These are phyloP conservation scores for Fraxinus sp. DNA, from an alignment of 305 asterid genomes.

Conservation along the genomic window DNA sequence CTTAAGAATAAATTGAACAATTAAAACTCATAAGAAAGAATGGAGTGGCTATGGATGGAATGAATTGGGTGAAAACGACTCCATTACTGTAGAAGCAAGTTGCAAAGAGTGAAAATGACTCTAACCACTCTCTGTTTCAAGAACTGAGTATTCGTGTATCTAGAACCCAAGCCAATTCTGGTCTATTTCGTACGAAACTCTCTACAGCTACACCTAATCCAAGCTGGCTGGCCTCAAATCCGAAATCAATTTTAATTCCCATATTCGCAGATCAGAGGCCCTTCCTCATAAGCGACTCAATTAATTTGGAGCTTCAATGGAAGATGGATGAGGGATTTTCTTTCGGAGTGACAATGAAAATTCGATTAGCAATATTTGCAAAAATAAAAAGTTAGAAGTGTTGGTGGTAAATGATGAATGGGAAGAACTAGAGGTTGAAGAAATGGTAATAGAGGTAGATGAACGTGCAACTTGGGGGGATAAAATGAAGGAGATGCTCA, in stretches of 20 bases:
- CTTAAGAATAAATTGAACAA: not conserved
- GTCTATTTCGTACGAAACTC: not conserved
- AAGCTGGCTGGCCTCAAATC: not conserved
- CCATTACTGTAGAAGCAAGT: not conserved
- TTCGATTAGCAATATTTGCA: not conserved
- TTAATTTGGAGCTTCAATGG: not conserved
- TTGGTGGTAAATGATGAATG: not conserved
- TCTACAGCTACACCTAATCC: not conserved
- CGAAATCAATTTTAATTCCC: not conserved
- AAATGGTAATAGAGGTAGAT: not conserved
- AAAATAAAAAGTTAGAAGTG: not conserved
- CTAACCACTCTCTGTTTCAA: not conserved
- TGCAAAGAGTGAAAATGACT: not conserved
- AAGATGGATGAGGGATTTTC: not conserved
- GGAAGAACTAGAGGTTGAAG: not conserved
- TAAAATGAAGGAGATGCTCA: not conserved
- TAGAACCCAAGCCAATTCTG: not conserved
- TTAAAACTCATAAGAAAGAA: not conserved
- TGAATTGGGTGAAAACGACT: not conserved
- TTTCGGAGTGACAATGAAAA: not conserved
- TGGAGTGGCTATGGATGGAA: not conserved
- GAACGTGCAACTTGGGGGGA: not conserved
- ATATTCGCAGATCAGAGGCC: not conserved
- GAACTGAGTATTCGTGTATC: not conserved
- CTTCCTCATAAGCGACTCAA: not conserved